phyloP scores from a whole-genome alignment of 2,329 filamentous ascomycete species.

The Aspergillus latus region DNA sequence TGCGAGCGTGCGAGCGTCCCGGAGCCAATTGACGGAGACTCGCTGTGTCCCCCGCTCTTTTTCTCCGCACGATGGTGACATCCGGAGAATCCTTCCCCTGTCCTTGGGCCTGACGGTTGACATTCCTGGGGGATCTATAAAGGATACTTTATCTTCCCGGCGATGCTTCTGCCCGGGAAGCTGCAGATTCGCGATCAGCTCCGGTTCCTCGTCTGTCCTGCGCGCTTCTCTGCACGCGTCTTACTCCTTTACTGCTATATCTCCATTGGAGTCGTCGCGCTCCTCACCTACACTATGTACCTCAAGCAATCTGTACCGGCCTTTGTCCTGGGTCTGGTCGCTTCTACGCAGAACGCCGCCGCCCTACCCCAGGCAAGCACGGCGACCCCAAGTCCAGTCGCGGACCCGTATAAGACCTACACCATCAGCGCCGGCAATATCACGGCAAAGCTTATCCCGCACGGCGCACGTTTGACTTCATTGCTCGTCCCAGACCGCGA shows the following conservation, averaged over 20 bases:
- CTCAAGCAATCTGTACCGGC: constrained; percentile 34
- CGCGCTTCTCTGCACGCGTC: constrained; percentile 31
- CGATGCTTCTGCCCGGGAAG: constrained; percentile 16
- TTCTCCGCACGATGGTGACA: constrained; percentile 22
- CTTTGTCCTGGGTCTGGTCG: constrained; percentile 35
- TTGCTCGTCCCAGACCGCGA: constrained; percentile 52
- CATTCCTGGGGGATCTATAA: constrained; percentile 14
- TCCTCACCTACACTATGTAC: constrained; percentile 39
- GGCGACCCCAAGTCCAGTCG: not conserved
- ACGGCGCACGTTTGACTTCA: constrained; percentile 49
- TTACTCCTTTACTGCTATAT: constrained; percentile 31
- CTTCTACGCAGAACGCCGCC: constrained; percentile 24
- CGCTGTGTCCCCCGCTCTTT: constrained; percentile 16
- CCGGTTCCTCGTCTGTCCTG: constrained; percentile 30
- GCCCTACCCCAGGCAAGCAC: constrained; percentile 8
- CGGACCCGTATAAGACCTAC: constrained; percentile 43
- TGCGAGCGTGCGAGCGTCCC: not conserved
- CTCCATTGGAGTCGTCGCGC: constrained; percentile 29
- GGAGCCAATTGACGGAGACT: constrained; percentile 22
- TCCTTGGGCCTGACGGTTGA: not conserved
- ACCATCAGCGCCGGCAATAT: constrained; percentile 50
- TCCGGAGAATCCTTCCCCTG: constrained; percentile 3
- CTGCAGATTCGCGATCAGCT: constrained; percentile 26
- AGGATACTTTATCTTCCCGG: constrained; percentile 13
- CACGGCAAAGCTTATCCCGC: constrained; percentile 50